phyloP scores from a whole-genome alignment of 163 green algal species.

The Picocystis sp. region DNA sequence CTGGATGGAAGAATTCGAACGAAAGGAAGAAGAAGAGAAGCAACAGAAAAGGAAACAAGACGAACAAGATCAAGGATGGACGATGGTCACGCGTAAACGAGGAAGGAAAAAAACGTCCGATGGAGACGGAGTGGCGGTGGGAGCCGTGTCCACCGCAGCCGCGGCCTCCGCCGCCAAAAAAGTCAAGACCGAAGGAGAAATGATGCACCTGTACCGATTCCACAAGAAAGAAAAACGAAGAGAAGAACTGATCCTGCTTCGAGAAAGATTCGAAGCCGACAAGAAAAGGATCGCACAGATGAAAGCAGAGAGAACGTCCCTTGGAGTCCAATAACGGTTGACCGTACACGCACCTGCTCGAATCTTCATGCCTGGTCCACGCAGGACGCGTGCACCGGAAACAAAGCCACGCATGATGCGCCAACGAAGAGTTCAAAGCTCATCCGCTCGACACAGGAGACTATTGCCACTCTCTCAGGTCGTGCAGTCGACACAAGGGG shows the following conservation, averaged over 20 bases:
- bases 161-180: neutral
- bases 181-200: neutral
- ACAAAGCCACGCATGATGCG: too few species aligned
- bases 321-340: too few species aligned
- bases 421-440: too few species aligned
- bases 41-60: neutral
- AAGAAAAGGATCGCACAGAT: conserved; percentile 1
- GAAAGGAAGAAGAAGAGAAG: neutral
- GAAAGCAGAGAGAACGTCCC: neutral
- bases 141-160: neutral
- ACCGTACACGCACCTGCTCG: too few species aligned
- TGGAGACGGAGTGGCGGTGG: neutral
- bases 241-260: neutral
- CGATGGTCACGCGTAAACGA: neutral
- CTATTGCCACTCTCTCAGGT: too few species aligned
- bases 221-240: neutral
- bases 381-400: too few species aligned
- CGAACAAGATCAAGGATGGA: neutral
- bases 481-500: too few species aligned
- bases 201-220: neutral
- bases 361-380: too few species aligned
- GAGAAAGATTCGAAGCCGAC: conserved; percentile 1
- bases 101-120: neutral
- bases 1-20: conserved; percentile 2
- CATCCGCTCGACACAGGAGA: too few species aligned